Percentiles rank a stretch among this genome's conserved stretches.
These are phyloP conservation scores for Yarrowia hollandica DNA, from an alignment of 805 yeast genomes.

Conservation along the genomic window DNA sequence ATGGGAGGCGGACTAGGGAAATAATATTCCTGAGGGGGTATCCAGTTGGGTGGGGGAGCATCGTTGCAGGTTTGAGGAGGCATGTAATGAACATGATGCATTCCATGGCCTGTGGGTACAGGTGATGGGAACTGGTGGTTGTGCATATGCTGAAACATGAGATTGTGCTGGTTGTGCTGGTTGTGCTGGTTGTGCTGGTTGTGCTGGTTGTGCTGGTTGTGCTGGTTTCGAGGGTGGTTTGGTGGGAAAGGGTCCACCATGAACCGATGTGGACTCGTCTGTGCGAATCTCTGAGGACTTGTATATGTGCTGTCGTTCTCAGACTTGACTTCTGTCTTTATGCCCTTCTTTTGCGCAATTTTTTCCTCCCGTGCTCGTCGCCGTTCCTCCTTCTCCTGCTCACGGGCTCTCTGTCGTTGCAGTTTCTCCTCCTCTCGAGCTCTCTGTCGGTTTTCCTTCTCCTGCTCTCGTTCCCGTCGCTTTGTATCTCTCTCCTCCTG, in stretches of 20 bases:
- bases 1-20: neutral
- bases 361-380: constrained; percentile 3
- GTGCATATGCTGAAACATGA: neutral
- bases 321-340: neutral
- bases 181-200: neutral
- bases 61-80: neutral
- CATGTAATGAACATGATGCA: too few species aligned
- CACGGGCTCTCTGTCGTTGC: constrained; percentile 1
- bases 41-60: neutral
- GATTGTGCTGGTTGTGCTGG: neutral
- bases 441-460: constrained; percentile 18
- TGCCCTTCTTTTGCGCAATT: neutral
- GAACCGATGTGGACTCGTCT: neutral
- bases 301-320: neutral
- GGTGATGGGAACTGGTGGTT: neutral
- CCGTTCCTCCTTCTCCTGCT: constrained; percentile 8
- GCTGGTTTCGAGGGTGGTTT: neutral
- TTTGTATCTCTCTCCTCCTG: constrained; percentile 13
- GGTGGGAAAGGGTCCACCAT: neutral
- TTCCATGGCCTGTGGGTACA: neutral
- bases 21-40: neutral
- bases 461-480: constrained; percentile 1
- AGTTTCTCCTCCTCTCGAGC: constrained; percentile 11
- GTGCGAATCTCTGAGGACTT: neutral
- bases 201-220: neutral